Percentiles rank a stretch among this genome's conserved stretches.
These are phyloP conservation scores for Withania somnifera DNA, from an alignment of 305 asterid species.

Conservation along the genomic window DNA sequence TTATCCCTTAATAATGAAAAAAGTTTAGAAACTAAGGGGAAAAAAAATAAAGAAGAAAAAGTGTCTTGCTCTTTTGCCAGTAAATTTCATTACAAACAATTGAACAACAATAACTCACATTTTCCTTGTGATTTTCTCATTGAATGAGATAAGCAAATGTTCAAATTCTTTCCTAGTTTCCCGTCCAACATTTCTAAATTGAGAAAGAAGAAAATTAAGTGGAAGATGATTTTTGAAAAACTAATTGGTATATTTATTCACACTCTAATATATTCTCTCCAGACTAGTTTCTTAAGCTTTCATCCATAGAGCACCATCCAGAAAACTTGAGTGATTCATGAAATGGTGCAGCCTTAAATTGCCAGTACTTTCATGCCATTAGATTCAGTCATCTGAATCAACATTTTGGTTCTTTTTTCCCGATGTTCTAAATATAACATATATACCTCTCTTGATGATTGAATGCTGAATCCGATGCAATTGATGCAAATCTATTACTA, in stretches of 20 bases:
- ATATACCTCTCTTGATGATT: neutral
- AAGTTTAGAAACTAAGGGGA: neutral
- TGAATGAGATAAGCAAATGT: too few relatives aligned
- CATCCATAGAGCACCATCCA: too few relatives aligned
- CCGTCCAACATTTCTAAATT: too few relatives aligned
- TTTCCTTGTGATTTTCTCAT: too few relatives aligned
- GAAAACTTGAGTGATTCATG: neutral
- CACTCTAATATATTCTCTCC: neutral
- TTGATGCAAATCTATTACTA: too few relatives aligned
- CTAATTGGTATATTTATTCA: neutral
- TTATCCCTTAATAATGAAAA: neutral
- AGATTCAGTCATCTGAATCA: neutral
- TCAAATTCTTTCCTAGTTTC: too few relatives aligned
- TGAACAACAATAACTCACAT: neutral
- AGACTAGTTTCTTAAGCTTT: neutral
- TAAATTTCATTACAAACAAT: neutral
- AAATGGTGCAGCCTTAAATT: neutral
- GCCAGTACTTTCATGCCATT: too few relatives aligned
- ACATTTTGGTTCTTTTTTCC: too few relatives aligned
- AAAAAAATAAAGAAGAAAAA: neutral
- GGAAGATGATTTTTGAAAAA: too few relatives aligned
- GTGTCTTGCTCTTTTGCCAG: neutral
- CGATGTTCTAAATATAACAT: too few relatives aligned
- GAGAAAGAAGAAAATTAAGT: too few relatives aligned
- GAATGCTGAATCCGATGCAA: neutral